Evolutionary conservation across 805 yeast genomes (phyloP), one percentile per base, ranked within the genome.

Genomic region (Saccharomycopsis oosterbeekiorum): DNA sequence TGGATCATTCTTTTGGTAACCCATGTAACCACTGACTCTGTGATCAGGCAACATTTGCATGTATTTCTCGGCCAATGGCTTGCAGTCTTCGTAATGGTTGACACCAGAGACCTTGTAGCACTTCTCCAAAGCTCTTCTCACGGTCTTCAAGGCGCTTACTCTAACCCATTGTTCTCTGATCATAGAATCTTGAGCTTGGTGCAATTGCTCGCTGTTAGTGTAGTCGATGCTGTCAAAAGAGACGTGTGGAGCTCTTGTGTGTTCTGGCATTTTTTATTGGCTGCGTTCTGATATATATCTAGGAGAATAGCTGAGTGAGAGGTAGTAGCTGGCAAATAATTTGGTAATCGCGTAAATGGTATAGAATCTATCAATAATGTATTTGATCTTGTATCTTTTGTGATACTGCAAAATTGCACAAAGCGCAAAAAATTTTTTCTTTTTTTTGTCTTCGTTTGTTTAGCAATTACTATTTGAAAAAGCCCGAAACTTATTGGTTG

Each of bases 1-100:
- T 55, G 93, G 94, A 70, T 88, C 96, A 75, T 88, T 88, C 80
- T 89, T 86, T 76, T 89, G 96, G 76, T 88, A 88, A n/a, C 90
- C 93, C 70, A 84, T 76, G 75, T 80, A 88, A 54, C 96, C 96
- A 67, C 82, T 80, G 63, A 86, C 79, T 67, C 84, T 81, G 67
- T 86, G 81, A 58, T 79, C 74, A 61, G 89, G 92, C 61, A 88
- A 77, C 88, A 89, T 78, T 68, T 85, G 88, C 77, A 89, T 75
- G 72, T 89, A 88, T 65, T 76, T 83, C 75, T 86, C 85, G 37
- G 91, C 87, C 68, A 89, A 76, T 56, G 88, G 88, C 73, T 85
- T 82, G 76, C 96, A 89, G 73, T 87, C 89, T 75, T 88, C 91
- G 68, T 80, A 80, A 63, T 84, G 86, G 75, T 87, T 88, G 24